Base-by-base conservation (phyloP, 2,329 filamentous ascomycete species). In the Beauveria sp. region DNA sequence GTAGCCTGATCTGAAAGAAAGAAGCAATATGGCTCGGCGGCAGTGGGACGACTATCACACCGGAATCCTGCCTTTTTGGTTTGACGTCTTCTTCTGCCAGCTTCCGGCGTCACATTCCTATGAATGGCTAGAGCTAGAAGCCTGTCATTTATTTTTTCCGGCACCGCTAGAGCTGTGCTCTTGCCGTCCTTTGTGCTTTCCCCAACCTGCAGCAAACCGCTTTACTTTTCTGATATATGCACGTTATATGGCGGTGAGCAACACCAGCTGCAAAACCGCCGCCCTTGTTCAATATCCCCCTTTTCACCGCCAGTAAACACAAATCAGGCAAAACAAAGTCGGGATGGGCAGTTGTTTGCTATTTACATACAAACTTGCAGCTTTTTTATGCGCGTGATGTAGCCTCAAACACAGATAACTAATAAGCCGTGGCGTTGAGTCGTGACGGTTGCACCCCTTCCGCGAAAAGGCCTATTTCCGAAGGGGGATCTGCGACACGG, bases 181-280 rank as follows among this genome's bases (percentile, higher is more conserved):
- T 34, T 34, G 10, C 31, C 31, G 1, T 34, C 14, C 31, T 34
- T 34, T 43, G 18, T 12, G 8, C 16, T 18, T 38, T 40, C 18
- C 38, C 38, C 57, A n/a, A 22, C 26, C 57, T 45, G 46, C 56
- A 28, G 45, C 20, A 18, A 53, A 49, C 48, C 58, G 24, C 26
- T 38, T 53, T 26, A 18, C 22, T 60, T 43, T 52, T 31, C 3
- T 14, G 6, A 52, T 34, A 22, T 24, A 38, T 60, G 58, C 42
- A 38, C 6, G 14, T 14, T 48, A 38, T 48, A n/a, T 60, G 50
- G 58, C 58, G 58, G 58, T 60, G 58, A 60, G 57, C 20, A 26
- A 22, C 50, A 18, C 50, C 50, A 20, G 34, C 31, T 20, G 46
- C 46, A 38, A 60, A 20, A 28, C 8, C 28, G 28, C n/a, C 24